These are phyloP conservation scores for Nannizziopsis barbatae DNA, from an alignment of 2,329 filamentous ascomycete genomes.

Conservation along the genomic window DNA sequence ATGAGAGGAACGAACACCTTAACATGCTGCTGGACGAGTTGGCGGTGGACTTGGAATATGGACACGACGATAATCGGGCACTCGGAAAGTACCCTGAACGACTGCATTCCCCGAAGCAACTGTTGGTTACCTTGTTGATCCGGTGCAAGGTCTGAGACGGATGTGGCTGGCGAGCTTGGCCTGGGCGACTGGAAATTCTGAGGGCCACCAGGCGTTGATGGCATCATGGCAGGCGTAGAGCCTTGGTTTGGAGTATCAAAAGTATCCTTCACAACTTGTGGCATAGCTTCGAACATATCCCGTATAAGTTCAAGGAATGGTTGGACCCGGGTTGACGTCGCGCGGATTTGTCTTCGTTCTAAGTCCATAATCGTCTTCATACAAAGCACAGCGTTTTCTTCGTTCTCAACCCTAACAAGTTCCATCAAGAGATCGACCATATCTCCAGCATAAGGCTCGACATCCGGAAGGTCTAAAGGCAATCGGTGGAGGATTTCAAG, in stretches of 20 bases:
- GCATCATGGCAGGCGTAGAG: conserved; percentile 41
- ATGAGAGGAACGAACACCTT: conserved; percentile 88
- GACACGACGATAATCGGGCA: conserved; percentile 98
- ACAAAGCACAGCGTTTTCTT: conserved; percentile 96
- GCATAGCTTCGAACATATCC: conserved; percentile 92
- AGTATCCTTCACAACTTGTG: conserved; percentile 86
- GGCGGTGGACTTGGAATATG: conserved; percentile 86
- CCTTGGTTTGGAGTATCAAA: conserved; percentile 61
- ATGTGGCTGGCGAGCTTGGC: conserved; percentile 78
- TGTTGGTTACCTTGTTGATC: conserved; percentile 75
- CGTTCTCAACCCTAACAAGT: conserved; percentile 82
- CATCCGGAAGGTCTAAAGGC: conserved; percentile 61
- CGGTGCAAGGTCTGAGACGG: conserved; percentile 66
- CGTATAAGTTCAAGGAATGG: conserved; percentile 83
- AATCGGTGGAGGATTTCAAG: conserved; percentile 91
- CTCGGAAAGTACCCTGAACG: conserved; percentile 95
- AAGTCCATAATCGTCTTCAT: conserved; percentile 98
- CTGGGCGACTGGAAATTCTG: conserved; percentile 76
- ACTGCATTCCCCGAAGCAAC: conserved; percentile 87
- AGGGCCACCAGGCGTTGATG: conserved; percentile 41
- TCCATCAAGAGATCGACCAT: conserved; percentile 84
- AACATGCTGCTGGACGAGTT: conserved; percentile 70
- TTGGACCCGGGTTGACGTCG: conserved; percentile 70
- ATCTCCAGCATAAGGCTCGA: conserved; percentile 80
- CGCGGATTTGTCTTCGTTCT: conserved; percentile 81